Evolutionary conservation across 106 monocot species (phyloP), one percentile per base, ranked within the genome.

Genomic region (Dendrobium chrysotoxum): DNA sequence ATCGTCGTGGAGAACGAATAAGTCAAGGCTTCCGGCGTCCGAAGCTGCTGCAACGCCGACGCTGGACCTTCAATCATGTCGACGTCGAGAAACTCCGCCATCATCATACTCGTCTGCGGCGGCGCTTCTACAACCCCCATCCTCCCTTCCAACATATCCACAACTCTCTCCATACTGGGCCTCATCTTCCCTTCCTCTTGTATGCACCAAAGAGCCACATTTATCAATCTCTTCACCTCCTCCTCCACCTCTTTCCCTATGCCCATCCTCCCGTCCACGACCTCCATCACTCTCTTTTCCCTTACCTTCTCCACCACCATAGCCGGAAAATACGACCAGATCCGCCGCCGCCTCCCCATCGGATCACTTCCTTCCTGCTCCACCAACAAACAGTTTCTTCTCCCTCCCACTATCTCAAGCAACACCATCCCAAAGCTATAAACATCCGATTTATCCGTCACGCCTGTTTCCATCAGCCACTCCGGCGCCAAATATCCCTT

Each of bases 361-460:
- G n/a, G 61, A 13, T 50, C 50, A 50, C 50, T 15, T 77, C 71
- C 79, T 55, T 17, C 41, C 31, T 4, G 11, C 35, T 25, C 65
- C 58, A 71, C 74, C 41, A 81, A 8, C 75, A 53, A 35, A 8
- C 85, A 46, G 81, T 81, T 88, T 75, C 91, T 65, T 28, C 84
- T 44, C 58, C 95, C 95, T 25, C 87, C 90, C 4, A 95, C 82
- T 0, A 92, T 64, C 87, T 95, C 92, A 8, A 95, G 72, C 46
- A 95, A 76, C n/a, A 92, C 90, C 83, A 92, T 79, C 20, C 92
- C 95, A 65, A 85, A 95, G 86, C 95, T 92, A 79, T 87, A 95
- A 12, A 95, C 82, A 67, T 95, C 95, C 10, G 84, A 88, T 72
- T 92, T 92, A 45, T 86, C 82, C 39, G 90, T 78, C 9, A 92